Base-by-base conservation (phyloP, 2,329 filamentous ascomycete species). In the Nigrospora oryzae region DNA sequence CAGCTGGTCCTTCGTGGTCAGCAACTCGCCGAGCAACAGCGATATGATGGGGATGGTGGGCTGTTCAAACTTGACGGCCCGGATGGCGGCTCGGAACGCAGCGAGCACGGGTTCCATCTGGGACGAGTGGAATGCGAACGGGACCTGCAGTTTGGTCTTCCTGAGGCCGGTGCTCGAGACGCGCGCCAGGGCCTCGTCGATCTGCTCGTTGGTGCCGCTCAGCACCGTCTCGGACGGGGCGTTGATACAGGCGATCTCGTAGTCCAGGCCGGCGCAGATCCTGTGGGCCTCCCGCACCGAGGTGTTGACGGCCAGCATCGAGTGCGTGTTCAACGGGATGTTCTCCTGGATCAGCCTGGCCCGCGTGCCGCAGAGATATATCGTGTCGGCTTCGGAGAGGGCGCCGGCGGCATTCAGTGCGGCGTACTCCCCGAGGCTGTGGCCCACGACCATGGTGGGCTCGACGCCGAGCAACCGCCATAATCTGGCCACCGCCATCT, bases 221-320 rank as follows among this genome's bases (percentile, higher is more conserved):
- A 84, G 62, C 4, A 84, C 81, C 23, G 74, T 83, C 53, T 81
- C 77, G 42, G 73, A 66, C 0, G 75, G 75, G 0, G 75, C 74
- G 56, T 88, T 88, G 56, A 83, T 71, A 61, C 84, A 88, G 1
- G 83, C 74, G 3, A 63, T 34, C 43, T 65, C 61, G 42, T 66
- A 61, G n/a, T n/a, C n/a, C n/a, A n/a, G n/a, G n/a, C n/a, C n/a
- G n/a, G n/a, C n/a, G n/a, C n/a, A n/a, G n/a, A n/a, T n/a, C n/a
- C n/a, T n/a, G n/a, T n/a, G n/a, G n/a, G n/a, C n/a, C n/a, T n/a
- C n/a, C n/a, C n/a, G n/a, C n/a, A n/a, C n/a, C n/a, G n/a, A n/a
- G n/a, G n/a, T n/a, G n/a, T n/a, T n/a, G 36, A 39, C 13, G 37
- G 17, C 14, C 17, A 39, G 28, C 37, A 39, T 39, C 7, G 5